Evolutionary conservation across 164 flowering plant species (phyloP), one percentile per base, ranked within the genome.

Genomic region (Brasenia schreberi): DNA sequence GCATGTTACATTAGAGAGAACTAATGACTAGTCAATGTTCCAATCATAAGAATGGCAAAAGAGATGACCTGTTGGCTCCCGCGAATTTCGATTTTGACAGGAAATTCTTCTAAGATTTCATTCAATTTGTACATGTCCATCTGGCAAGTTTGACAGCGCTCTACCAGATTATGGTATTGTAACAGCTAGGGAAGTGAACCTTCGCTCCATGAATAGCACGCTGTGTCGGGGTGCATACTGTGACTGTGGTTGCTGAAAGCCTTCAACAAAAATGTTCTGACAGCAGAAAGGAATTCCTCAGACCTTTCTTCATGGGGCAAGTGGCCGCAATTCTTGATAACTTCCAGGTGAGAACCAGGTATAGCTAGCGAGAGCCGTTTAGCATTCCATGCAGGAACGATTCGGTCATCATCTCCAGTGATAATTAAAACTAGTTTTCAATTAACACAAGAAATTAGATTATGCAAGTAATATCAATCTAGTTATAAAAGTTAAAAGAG

Each of bases 311-410:
- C 98, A 44, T 93, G 98, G 27, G 98, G 98, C 69, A 93, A 66
- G 77, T 93, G 98, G 7, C 98, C 98, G 73, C 98, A 90, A 10
- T 86, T 72, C 78, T 85, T 82, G 64, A 93, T 86, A 39, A 86
- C 77, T 80, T 89, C 89, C 1, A 89, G 71, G 44, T 18, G 65
- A 19, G 88, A 82, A 18, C 89, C 88, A 5, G 92, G 92, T 52
- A 90, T 88, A 42, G 85, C 89, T 71, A 59, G 72, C 5, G 93
- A 77, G 61, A 90, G 83, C 67, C 87, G 82, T 80, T 76, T 70
- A n/a, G 90, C 82, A 76, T 90, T 93, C 98, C 97, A 90, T 9
- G 89, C 63, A 6, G 98, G 98, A 63, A 93, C 94, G 42, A 93
- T 70, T 43, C 94, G 85, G 65, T 93, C 97, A 19, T 45, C 81